Conservation (phyloP, 345 rosid genomes). For the Melaleuca alternifolia region DNA sequence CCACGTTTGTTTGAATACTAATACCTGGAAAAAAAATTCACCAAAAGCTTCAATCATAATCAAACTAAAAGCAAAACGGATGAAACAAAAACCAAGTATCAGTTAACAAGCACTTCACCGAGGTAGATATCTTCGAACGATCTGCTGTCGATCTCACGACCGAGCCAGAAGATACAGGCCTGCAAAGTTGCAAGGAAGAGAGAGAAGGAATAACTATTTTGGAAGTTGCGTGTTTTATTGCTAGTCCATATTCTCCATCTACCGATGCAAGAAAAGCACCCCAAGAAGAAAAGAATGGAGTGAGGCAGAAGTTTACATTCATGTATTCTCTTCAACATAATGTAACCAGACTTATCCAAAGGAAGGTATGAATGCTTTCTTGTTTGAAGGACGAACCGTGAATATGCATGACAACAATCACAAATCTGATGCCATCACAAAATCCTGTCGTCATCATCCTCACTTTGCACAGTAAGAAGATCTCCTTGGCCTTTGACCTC, state of each 20-base stretch:
- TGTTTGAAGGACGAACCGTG: neutral
- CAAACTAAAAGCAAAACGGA: neutral
- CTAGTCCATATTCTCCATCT: neutral
- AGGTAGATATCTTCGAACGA: constrained; percentile 94
- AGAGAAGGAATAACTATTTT: neutral
- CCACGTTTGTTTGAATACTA: constrained; percentile 74
- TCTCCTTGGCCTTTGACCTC: too few relatives aligned
- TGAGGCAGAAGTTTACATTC: too few relatives aligned
- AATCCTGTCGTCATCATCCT: too few relatives aligned
- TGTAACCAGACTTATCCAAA: neutral
- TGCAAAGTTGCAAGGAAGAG: neutral
- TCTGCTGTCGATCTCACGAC: constrained; percentile 86
- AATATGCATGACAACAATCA: neutral
- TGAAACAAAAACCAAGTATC: neutral
- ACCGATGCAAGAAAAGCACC: neutral
- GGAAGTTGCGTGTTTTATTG: neutral
- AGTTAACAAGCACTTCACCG: constrained; percentile 21
- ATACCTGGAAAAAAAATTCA: constrained; percentile 35
- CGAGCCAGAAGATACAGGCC: constrained; percentile 30
- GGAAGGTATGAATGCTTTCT: neutral
- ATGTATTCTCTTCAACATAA: neutral
- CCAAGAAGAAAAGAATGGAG: neutral
- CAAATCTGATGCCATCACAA: too few relatives aligned
- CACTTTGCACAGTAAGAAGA: too few relatives aligned
- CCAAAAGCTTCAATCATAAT: neutral